Conservation (phyloP, 441 rosid species). For the Codiaeum variegatum region DNA sequence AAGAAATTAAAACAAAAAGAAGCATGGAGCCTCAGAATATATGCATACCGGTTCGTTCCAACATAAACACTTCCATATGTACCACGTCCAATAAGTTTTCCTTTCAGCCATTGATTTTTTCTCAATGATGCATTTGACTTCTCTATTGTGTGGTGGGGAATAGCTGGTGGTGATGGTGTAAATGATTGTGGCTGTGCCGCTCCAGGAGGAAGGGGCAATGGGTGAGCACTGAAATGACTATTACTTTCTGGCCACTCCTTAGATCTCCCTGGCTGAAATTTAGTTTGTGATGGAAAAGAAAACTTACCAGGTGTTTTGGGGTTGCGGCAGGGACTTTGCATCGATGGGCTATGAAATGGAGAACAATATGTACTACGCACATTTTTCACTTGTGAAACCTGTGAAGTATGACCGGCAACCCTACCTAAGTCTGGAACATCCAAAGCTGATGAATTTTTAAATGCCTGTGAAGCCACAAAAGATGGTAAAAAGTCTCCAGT, state of each 20-base stretch:
- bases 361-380: slow-evolving; percentile 34
- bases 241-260: slow-evolving; percentile 34
- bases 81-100: slow-evolving; percentile 72
- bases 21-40: slow-evolving; percentile 4
- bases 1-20: slow-evolving; percentile 5
- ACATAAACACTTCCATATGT: slow-evolving; percentile 70
- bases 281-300: slow-evolving; percentile 24
- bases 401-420: slow-evolving; percentile 21
- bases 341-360: slow-evolving; percentile 35
- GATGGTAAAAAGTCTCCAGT: slow-evolving; percentile 24
- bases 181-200: slow-evolving; percentile 25
- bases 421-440: slow-evolving; percentile 26
- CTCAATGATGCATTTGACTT: slow-evolving; percentile 22
- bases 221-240: slow-evolving; percentile 38
- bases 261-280: slow-evolving; percentile 26
- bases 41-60: slow-evolving; percentile 46
- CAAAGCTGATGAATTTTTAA: slow-evolving; percentile 20
- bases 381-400: slow-evolving; percentile 25
- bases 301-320: slow-evolving; percentile 21
- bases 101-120: slow-evolving; percentile 64
- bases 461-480: slow-evolving; percentile 19
- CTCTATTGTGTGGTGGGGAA: slow-evolving; percentile 24
- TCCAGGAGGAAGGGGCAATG: slow-evolving; percentile 65
- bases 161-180: slow-evolving; percentile 21
- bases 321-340: slow-evolving; percentile 22